phyloP scores from a whole-genome alignment of 2,329 filamentous ascomycete genomes.

The Microdochium trichocladiopsis region DNA sequence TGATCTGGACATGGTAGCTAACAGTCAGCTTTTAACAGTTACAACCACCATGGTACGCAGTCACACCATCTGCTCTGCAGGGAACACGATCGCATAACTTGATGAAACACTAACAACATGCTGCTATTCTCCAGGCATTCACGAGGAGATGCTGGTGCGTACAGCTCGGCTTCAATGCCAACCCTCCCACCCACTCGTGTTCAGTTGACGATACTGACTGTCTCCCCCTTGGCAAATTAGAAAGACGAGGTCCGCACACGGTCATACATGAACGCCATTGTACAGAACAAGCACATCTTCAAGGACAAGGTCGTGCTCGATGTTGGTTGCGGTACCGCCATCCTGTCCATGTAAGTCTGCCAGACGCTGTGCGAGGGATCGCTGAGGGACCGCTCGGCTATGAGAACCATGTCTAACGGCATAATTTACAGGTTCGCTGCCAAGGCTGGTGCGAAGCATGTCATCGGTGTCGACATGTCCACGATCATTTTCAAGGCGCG shows the following conservation, averaged over 20 bases:
- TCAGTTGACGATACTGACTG: not conserved
- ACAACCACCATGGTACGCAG: constrained; percentile 88
- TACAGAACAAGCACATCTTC: constrained; percentile 93
- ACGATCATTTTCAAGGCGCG: constrained; percentile 98
- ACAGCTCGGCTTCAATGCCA: constrained; percentile 10
- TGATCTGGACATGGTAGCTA: constrained; percentile 1
- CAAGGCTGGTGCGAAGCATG: constrained; percentile 93
- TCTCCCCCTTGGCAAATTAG: constrained; percentile 47
- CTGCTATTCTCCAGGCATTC: constrained; percentile 58
- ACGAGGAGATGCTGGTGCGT: constrained; percentile 96
- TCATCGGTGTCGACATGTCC: constrained; percentile 99
- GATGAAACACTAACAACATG: not conserved
- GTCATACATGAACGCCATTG: constrained; percentile 95
- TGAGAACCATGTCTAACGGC: constrained; percentile 3
- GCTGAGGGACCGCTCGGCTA: not conserved
- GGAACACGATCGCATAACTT: not conserved
- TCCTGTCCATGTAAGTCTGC: constrained; percentile 84
- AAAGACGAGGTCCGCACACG: constrained; percentile 97
- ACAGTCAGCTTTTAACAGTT: constrained; percentile 54
- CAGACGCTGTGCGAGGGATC: not conserved
- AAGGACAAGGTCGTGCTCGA: constrained; percentile 83
- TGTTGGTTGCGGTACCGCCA: constrained; percentile 94
- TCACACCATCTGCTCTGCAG: not conserved
- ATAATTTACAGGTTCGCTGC: constrained; percentile 73
- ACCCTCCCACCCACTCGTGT: constrained; percentile 6